These are phyloP conservation scores for Nepenthes gracilis DNA, from an alignment of 148 eudicot species.

Conservation along the genomic window DNA sequence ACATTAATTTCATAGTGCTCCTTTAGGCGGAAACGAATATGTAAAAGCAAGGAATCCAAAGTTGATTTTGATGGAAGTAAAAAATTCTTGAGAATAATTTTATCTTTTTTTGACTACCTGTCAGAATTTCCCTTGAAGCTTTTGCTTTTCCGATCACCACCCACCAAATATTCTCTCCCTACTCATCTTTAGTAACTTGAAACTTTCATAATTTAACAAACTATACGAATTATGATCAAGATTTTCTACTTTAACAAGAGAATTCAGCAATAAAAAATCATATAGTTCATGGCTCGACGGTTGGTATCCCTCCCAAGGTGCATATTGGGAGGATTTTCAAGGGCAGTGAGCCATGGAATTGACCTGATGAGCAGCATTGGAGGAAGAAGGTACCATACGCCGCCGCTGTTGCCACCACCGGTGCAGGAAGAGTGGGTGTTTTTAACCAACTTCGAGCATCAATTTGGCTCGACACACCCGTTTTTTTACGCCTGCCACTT, in stretches of 20 bases:
- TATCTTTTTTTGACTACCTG: background rate
- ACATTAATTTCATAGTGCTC: no score
- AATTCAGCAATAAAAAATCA: no score
- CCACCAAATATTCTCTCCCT: background rate
- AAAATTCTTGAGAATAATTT: background rate
- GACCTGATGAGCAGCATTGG: constrained; percentile 27
- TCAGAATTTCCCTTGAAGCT: background rate
- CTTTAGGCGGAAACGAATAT: no score
- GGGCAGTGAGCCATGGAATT: constrained; percentile 50
- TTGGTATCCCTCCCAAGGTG: constrained; percentile 65
- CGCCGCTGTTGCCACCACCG: constrained; percentile 10
- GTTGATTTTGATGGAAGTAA: background rate
- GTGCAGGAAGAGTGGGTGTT: constrained; percentile 60
- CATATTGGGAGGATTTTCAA: constrained; percentile 59
- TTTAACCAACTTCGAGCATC: constrained; percentile 52
- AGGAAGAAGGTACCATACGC: constrained; percentile 34
- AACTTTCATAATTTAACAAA: background rate
- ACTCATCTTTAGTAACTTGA: no score
- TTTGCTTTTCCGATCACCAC: background rate
- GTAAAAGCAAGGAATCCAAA: background rate
- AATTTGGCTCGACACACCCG: constrained; percentile 54
- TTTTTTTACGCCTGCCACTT: constrained; percentile 84
- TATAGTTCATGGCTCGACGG: constrained; percentile 26
- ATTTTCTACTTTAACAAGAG: no score
- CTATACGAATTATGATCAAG: background rate